These are phyloP conservation scores for Geopyxis carbonaria DNA, from an alignment of 495 filamentous ascomycete genomes.

Conservation along the genomic window DNA sequence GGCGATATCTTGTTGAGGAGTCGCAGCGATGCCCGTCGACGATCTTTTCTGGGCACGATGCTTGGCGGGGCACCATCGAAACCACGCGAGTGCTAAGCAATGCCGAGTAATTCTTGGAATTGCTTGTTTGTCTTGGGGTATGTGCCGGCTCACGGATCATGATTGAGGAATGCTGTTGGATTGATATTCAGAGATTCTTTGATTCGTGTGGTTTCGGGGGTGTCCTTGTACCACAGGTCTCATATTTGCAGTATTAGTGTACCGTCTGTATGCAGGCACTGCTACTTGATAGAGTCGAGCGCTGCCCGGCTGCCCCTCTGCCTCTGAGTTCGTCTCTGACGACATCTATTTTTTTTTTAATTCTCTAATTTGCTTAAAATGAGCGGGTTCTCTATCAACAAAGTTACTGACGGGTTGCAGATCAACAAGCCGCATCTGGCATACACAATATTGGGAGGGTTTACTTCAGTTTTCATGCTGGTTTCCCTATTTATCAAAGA, in stretches of 20 bases:
- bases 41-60: too few species aligned
- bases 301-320: background rate
- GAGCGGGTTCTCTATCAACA: background rate
- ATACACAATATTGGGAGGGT: conserved; percentile 95
- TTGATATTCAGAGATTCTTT: too few species aligned
- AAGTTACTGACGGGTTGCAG: conserved; percentile 11
- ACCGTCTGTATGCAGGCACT: background rate
- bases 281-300: too few species aligned
- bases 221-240: background rate
- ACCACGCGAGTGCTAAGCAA: too few species aligned
- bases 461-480: conserved; percentile 96
- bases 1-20: too few species aligned
- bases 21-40: too few species aligned
- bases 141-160: too few species aligned
- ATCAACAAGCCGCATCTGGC: conserved; percentile 94
- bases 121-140: too few species aligned
- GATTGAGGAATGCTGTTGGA: too few species aligned
- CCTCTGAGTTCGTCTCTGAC: background rate
- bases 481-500: conserved; percentile 97
- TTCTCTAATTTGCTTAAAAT: conserved; percentile 1
- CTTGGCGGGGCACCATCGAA: too few species aligned
- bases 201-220: too few species aligned
- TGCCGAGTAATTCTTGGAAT: too few species aligned
- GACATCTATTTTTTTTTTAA: background rate
- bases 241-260: background rate